phyloP scores from a whole-genome alignment of 2,329 filamentous ascomycete species.

The Aschersonia sp. region DNA sequence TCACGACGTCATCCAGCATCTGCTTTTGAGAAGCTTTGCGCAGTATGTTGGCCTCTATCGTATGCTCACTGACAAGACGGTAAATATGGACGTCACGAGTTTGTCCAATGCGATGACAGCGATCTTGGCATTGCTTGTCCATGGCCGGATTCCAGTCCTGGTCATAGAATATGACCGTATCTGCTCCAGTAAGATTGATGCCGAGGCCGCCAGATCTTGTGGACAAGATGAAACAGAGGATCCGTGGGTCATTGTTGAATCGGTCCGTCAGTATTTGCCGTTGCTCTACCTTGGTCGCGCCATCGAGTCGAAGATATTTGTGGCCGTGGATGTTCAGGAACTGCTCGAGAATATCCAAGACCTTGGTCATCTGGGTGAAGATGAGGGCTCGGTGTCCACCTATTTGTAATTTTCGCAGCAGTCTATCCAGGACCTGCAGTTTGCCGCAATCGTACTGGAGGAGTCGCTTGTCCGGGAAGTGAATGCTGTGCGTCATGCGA shows the following conservation, averaged over 20 bases:
- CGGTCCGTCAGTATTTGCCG: constrained; percentile 89
- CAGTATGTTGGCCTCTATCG: constrained; percentile 94
- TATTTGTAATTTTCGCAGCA: constrained; percentile 74
- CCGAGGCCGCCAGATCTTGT: constrained; percentile 88
- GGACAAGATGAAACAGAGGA: constrained; percentile 89
- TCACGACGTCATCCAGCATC: constrained; percentile 94
- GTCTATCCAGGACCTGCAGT: constrained; percentile 72
- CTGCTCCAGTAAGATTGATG: constrained; percentile 91
- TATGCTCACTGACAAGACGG: constrained; percentile 81
- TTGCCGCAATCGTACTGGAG: constrained; percentile 97
- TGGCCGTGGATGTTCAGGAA: constrained; percentile 97
- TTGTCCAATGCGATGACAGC: constrained; percentile 93
- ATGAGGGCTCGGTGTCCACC: constrained; percentile 90
- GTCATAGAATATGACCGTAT: constrained; percentile 98
- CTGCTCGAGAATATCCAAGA: constrained; percentile 90
- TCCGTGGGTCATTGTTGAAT: constrained; percentile 89
- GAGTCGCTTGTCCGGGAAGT: constrained; percentile 92
- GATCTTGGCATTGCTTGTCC: constrained; percentile 98
- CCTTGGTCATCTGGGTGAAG: constrained; percentile 99
- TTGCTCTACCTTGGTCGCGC: constrained; percentile 91
- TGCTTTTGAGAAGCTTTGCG: constrained; percentile 96
- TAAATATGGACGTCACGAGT: constrained; percentile 98
- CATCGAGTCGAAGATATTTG: constrained; percentile 90
- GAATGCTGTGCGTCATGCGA: constrained; percentile 82
- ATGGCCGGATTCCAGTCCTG: constrained; percentile 99